Conservation (phyloP, 345 rosid species). For the Eucalyptus lansdowneana region DNA sequence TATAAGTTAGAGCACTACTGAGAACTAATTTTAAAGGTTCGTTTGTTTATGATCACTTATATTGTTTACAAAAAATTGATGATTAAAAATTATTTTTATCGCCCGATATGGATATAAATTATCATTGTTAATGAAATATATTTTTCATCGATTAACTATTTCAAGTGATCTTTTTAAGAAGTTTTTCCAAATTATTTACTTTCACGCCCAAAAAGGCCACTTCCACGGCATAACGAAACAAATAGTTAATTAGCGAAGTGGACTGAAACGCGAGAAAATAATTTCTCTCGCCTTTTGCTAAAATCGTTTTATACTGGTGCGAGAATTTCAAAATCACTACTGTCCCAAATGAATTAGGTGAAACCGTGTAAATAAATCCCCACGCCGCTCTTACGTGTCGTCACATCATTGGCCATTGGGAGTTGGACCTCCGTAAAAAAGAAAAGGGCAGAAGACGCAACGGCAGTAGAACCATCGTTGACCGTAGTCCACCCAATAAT, state of each 20-base stretch:
- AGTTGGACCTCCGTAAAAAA: not conserved
- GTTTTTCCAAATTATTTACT: not conserved
- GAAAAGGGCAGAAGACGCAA: not conserved
- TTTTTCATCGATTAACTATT: not conserved
- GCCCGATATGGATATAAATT: no score
- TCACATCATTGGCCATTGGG: not conserved
- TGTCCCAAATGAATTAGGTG: not conserved
- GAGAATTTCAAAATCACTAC: not conserved
- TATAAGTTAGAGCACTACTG: not conserved
- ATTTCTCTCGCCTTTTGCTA: not conserved
- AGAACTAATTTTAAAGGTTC: not conserved
- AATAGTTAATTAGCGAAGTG: not conserved
- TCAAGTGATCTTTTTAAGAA: not conserved
- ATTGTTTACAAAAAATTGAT: no score
- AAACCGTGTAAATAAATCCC: not conserved
- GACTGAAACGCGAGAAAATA: not conserved
- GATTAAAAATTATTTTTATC: not conserved
- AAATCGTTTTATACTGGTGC: not conserved
- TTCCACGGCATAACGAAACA: not conserved
- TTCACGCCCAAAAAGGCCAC: not conserved
- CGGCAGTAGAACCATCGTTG: not conserved
- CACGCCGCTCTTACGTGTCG: not conserved
- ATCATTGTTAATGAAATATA: not conserved
- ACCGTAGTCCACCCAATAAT: not conserved
- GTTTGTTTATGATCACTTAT: fast-evolving